phyloP scores from a whole-genome alignment of 371 early-diverging fungal species.

The Rhizomucor pusillus region DNA sequence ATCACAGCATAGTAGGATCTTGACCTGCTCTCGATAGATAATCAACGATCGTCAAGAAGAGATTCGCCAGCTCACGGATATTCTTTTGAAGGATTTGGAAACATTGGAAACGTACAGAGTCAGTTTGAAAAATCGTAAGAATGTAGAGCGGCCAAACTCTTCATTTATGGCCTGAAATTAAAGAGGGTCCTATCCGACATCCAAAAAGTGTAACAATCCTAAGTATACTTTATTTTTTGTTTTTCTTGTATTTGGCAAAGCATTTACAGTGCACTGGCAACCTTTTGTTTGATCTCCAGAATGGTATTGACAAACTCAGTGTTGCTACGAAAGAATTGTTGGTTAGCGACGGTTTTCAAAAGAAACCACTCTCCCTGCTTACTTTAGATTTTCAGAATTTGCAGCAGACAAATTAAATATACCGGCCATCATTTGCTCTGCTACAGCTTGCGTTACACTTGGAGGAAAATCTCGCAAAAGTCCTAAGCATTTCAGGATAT shows the following conservation, averaged over 20 bases:
- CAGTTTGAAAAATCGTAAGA: background rate
- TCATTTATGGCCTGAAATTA: too few species aligned
- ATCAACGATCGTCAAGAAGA: background rate
- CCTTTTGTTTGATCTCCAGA: slow-evolving; percentile 48
- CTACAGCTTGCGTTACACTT: slow-evolving; percentile 65
- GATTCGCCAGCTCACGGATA: background rate
- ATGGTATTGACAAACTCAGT: slow-evolving; percentile 44
- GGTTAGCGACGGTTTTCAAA: background rate
- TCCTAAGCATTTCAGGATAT: slow-evolving; percentile 64
- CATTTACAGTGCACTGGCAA: slow-evolving; percentile 33
- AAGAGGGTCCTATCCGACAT: too few species aligned
- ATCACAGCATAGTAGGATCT: background rate
- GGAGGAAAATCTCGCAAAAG: slow-evolving; percentile 62
- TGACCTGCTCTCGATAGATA: background rate
- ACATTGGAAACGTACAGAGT: background rate
- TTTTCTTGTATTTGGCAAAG: background rate
- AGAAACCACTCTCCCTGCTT: slow-evolving; percentile 9
- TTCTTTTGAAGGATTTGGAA: background rate
- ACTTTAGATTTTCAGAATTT: slow-evolving; percentile 47
- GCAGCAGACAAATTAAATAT: slow-evolving; percentile 59
- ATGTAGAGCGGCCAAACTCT: too few species aligned
- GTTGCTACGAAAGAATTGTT: slow-evolving; percentile 21
- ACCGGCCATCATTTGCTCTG: slow-evolving; percentile 82
- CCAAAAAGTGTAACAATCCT: too few species aligned
- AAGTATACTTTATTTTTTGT: too few species aligned